Conservation (phyloP, 495 filamentous ascomycete species). For the Rhizodiscina lignyota region DNA sequence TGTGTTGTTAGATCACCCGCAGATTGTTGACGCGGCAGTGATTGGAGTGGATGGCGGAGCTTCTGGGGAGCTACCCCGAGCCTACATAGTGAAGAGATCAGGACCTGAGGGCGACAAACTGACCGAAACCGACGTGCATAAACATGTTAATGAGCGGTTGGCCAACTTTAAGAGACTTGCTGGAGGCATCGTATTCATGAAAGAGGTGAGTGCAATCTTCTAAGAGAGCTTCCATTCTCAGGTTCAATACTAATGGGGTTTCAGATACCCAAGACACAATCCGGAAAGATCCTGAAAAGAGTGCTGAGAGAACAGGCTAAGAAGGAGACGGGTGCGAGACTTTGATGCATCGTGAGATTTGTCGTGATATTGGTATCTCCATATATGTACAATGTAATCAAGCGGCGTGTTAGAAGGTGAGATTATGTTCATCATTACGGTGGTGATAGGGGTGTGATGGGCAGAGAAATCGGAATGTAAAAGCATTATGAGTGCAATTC, state of each 20-base stretch:
- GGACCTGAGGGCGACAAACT: not conserved
- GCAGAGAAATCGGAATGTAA: too few relatives aligned
- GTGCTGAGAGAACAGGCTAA: not conserved
- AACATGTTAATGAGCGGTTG: not conserved
- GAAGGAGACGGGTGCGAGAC: not conserved
- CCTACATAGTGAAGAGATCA: slow-evolving; percentile 4
- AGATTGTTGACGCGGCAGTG: slow-evolving; percentile 10
- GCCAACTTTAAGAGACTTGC: not conserved
- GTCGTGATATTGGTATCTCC: too few relatives aligned
- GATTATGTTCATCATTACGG: too few relatives aligned
- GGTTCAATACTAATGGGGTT: too few relatives aligned
- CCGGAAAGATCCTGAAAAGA: slow-evolving; percentile 1
- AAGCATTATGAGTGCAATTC: too few relatives aligned
- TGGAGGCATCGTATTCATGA: not conserved
- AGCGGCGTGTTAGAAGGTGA: too few relatives aligned
- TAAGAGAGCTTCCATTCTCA: too few relatives aligned
- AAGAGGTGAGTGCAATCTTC: too few relatives aligned
- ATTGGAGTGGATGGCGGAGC: slow-evolving; percentile 4
- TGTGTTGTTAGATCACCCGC: slow-evolving; percentile 5
- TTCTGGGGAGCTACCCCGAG: slow-evolving; percentile 3
- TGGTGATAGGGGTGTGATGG: too few relatives aligned
- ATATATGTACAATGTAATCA: too few relatives aligned
- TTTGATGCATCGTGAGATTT: too few relatives aligned
- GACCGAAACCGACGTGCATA: not conserved
- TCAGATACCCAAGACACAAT: not conserved